These are phyloP conservation scores for Malus sieversii DNA, from an alignment of 306 rosid genomes.

Conservation along the genomic window DNA sequence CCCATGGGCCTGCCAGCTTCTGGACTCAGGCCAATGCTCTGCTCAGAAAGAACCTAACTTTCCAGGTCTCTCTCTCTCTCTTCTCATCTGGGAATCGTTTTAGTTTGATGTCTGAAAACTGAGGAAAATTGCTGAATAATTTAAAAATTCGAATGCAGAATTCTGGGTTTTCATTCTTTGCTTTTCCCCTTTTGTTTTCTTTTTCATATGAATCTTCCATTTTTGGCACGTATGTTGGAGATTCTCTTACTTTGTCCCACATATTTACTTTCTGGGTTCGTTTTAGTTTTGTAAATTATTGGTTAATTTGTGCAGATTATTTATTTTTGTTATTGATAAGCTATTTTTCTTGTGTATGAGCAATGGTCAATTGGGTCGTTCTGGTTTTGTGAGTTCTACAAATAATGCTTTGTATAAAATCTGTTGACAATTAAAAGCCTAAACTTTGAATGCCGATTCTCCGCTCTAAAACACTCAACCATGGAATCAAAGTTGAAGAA, in stretches of 20 bases:
- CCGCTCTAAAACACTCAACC: background rate
- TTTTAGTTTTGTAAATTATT: background rate
- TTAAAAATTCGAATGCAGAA: background rate
- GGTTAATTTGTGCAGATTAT: background rate
- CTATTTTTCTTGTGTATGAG: background rate
- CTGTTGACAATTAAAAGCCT: background rate
- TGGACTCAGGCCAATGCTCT: constrained; percentile 88
- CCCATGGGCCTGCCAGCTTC: constrained; percentile 55
- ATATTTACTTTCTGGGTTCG: background rate
- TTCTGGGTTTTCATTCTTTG: constrained; percentile 3
- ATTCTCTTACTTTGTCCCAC: background rate
- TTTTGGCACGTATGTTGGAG: background rate
- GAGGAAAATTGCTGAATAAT: background rate
- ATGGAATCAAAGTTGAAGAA: background rate
- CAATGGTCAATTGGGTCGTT: background rate
- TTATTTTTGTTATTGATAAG: background rate
- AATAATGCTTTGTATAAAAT: background rate
- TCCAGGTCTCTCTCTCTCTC: constrained; percentile 40
- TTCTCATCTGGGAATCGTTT: background rate
- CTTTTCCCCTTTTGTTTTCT: background rate
- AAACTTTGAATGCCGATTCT: background rate
- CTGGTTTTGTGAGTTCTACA: background rate
- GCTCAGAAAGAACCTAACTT: constrained; percentile 74
- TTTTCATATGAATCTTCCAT: background rate
- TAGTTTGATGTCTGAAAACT: background rate